Evolutionary conservation across 83 land plant species (phyloP).

Genomic region (Diphasiastrum complanatum): DNA sequence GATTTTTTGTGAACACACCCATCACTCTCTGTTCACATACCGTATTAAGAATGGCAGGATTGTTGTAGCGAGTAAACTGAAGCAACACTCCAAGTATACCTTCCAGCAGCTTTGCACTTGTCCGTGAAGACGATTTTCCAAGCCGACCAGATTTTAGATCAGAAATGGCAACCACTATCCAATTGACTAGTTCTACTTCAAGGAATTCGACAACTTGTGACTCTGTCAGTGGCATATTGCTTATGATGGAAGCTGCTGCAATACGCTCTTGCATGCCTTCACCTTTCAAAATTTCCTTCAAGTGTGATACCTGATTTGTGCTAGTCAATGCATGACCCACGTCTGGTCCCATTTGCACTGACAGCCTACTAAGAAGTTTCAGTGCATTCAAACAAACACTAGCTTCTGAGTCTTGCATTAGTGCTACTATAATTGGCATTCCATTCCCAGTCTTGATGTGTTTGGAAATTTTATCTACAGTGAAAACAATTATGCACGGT

Average conservation of each 20-base stretch:
- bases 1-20: constrained; percentile 25
- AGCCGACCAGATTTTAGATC: constrained; percentile 4
- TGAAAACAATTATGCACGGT: no score
- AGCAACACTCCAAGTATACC: constrained; percentile 48
- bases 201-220: constrained; percentile 7
- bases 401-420: constrained; percentile 33
- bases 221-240: constrained; percentile 36
- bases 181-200: constrained; percentile 26
- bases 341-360: constrained; percentile 23
- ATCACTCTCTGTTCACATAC: constrained; percentile 28
- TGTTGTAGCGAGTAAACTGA: constrained; percentile 30
- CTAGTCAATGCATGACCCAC: constrained; percentile 25
- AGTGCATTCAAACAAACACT: constrained; percentile 29
- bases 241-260: constrained; percentile 37
- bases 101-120: constrained; percentile 22
- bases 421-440: constrained; percentile 21
- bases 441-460: constrained; percentile 40
- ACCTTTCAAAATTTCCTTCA: constrained; percentile 34
- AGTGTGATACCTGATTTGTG: constrained; percentile 10
- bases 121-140: constrained; percentile 8
- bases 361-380: constrained; percentile 29
- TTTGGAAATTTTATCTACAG: no score
- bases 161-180: constrained; percentile 22
- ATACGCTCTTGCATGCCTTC: constrained; percentile 24
- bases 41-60: constrained; percentile 13